Evolutionary conservation across 2,329 filamentous ascomycete genomes (phyloP), one percentile per base, ranked within the genome.

Genomic region (Ceratocystis destructans): DNA sequence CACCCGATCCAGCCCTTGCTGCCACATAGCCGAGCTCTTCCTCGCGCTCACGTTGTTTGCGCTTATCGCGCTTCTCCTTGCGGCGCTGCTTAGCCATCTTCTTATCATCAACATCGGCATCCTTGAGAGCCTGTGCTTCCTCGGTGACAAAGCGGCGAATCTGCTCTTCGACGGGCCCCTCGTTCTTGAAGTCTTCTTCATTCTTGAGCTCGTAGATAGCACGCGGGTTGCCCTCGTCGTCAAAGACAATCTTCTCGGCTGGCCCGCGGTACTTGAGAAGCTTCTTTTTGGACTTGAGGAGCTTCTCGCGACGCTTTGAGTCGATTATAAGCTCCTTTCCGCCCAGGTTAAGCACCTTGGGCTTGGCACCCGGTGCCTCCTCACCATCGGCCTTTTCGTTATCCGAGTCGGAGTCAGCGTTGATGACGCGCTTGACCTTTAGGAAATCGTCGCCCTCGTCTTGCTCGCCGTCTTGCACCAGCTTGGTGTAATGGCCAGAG

Each of bases 221-320:
- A 74, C 94, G 91, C 2, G 91, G 81, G 69, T 88, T 86, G 71
- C 92, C 93, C 41, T 96, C 90, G 61, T 96, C 92, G 76, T 97
- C 93, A 74, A 93, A 99, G 4, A 96, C 82, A 6, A 96, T 78
- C 74, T 94, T 96, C 50, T 84, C 87, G 12, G 90, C 88, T 73
- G 87, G 88, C 73, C 90, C 89, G 79, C 91, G 95, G 79, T 90
- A 89, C 74, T 96, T 94, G 73, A 90, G 82, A 70, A 96, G 83
- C 76, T 95, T 89, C 81, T 96, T 96, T 81, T 96, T 97, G 22
- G 89, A 95, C 72, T 88, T 88, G 70, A 97, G 83, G n/a, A 96
- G 83, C 78, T 96, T 97, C 77, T 96, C 93, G 70, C 91, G 87
- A 28, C 94, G 90, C 75, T 97, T 95, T 12, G 91, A 96, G 78